Evolutionary conservation across 495 filamentous ascomycete species (phyloP), one percentile per base, ranked within the genome.

Genomic region (Aspergillus sparsus): DNA sequence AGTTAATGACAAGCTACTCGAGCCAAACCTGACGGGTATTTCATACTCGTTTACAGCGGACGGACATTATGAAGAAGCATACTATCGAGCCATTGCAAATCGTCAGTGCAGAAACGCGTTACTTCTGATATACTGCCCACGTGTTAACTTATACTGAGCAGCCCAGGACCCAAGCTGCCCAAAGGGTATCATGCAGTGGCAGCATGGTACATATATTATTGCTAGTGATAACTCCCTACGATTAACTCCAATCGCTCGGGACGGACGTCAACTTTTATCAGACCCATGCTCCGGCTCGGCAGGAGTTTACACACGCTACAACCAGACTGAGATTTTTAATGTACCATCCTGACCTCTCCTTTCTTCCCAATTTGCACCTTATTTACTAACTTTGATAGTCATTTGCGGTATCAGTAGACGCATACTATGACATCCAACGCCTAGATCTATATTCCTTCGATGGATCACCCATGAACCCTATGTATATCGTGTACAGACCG

Each of bases 31-130:
- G 60, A 86, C 89, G 1, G 89, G 89, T n/a, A 88, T 90, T 66
- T 91, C 89, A 0, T 93, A 90, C 71, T 92, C 89, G 7, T 93
- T 93, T 66, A 88, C 87, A 6, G 78, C 72, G 53, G 82, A 91
- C 63, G 89, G 89, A 27, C 76, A 83, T 71, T 93, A 83, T 67
- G 89, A 93, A 71, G 82, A 85, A 65, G 89, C 89, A 15, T 84
- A 86, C 67, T 93, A 90, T 72, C 78, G 89, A 53, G 87, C 87
- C 21, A 68, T 91, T 61, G 73, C 89, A 36, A 91, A 92, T 71
- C 89, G 88, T 90, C 65, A 70, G 85, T 83, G 34, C 55, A 50
- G 46, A 53, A 16, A 7, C 7, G 8, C 13, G 16, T 27, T 42
- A 11, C 7, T 35, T 13, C 8, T 49, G 18, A 16, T 27, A 21